phyloP scores from a whole-genome alignment of 257 asterid genomes.

The Scutellaria minor region DNA sequence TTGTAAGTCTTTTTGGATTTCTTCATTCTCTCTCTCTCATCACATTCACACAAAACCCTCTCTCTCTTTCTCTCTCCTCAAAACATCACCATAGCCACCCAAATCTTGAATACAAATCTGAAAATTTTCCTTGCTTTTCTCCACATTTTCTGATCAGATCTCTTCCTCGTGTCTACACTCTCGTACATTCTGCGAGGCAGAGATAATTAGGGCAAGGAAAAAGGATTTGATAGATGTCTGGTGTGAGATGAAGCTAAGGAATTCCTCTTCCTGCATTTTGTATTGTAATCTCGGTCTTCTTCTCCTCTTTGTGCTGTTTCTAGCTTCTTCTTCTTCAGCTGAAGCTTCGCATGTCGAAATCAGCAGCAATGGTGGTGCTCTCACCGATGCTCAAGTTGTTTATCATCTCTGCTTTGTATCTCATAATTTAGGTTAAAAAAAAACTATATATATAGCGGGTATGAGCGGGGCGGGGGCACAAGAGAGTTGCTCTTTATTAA shows the following conservation, averaged over 20 bases:
- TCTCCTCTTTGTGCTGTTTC: constrained; percentile 32
- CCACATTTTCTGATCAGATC: constrained; percentile 37
- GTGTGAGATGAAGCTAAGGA: constrained; percentile 75
- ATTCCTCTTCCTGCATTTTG: constrained; percentile 32
- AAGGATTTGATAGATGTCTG: constrained; percentile 64
- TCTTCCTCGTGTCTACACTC: constrained; percentile 17
- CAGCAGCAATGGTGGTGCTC: constrained; percentile 59
- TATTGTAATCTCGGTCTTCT: constrained; percentile 33
- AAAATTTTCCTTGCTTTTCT: not conserved
- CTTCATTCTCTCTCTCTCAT: constrained; percentile 27
- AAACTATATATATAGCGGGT: too few species aligned
- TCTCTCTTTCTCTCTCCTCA: constrained; percentile 19
- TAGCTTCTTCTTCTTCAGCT: constrained; percentile 19
- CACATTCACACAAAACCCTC: constrained; percentile 39
- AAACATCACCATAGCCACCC: constrained; percentile 37
- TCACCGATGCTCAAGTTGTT: constrained; percentile 61
- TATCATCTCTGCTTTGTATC: too few species aligned
- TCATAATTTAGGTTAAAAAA: too few species aligned
- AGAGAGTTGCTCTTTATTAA: too few species aligned
- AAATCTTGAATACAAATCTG: constrained; percentile 35
- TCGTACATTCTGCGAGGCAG: constrained; percentile 22
- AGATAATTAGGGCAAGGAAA: not conserved
- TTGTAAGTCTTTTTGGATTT: constrained; percentile 44
- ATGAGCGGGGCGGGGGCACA: too few species aligned
- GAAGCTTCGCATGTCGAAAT: constrained; percentile 35